A percentile compares a stretch with the other conserved stretches of the same genome.
phyloP scores from a whole-genome alignment of 345 rosid genomes.

The Gossypium longicalyx region DNA sequence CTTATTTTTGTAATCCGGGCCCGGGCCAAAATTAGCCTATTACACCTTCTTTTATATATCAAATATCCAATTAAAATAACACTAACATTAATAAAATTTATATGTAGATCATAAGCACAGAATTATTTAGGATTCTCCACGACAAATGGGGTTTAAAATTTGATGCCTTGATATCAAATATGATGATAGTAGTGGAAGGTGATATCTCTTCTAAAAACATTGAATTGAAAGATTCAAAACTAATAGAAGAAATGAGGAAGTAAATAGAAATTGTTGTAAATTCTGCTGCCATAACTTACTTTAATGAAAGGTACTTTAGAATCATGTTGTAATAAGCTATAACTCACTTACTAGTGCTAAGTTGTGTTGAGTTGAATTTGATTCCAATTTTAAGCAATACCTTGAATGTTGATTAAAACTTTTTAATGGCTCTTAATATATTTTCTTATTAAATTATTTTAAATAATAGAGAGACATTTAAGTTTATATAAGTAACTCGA shows the following conservation, averaged over 20 bases:
- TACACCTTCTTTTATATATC: too few species aligned
- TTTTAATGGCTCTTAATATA: too few species aligned
- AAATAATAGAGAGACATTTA: too few species aligned
- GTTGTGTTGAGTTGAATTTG: too few species aligned
- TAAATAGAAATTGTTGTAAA: conserved; percentile 34
- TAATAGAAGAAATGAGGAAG: conserved; percentile 28
- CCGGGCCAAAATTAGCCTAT: too few species aligned
- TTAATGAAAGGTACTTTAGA: conserved; percentile 38
- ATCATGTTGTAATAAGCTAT: neutral
- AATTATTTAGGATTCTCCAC: conserved; percentile 21
- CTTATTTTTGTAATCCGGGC: too few species aligned
- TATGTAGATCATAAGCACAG: conserved; percentile 21
- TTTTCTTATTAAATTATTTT: too few species aligned
- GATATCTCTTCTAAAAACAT: conserved; percentile 25
- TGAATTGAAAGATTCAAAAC: conserved; percentile 23
- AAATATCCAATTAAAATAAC: too few species aligned
- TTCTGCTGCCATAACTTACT: conserved; percentile 27
- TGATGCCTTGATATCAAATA: conserved; percentile 9
- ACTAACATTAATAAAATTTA: neutral
- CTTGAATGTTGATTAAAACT: too few species aligned
- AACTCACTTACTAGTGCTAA: too few species aligned
- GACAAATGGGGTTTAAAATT: conserved; percentile 18
- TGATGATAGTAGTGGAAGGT: conserved; percentile 24
- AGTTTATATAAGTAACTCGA: too few species aligned
- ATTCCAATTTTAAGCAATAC: too few species aligned